Percentiles rank a stretch among this genome's conserved stretches.
Evolutionary conservation across 2,329 filamentous ascomycete species (phyloP).

Genomic region (Sarocladium brachiariae): DNA sequence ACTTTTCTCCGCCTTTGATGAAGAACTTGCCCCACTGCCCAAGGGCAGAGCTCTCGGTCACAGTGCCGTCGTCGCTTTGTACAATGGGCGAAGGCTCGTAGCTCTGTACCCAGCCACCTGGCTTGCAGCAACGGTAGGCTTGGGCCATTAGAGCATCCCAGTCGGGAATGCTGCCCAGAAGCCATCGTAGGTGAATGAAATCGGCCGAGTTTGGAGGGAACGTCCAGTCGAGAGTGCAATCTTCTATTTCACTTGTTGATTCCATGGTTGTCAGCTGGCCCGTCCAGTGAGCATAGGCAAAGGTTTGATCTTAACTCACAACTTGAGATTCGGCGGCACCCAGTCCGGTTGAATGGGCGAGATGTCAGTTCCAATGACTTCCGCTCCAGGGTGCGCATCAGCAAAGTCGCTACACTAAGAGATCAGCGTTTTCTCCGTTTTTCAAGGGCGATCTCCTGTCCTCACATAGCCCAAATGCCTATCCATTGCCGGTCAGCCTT

Average conservation of each 20-base stretch:
- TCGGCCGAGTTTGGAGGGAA: constrained; percentile 43
- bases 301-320: constrained; percentile 32
- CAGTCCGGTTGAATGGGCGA: constrained; percentile 37
- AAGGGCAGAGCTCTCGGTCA: constrained; percentile 4
- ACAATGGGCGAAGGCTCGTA: constrained; percentile 7
- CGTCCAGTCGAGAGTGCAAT: constrained; percentile 46
- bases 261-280: background rate
- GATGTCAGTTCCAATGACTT: constrained; percentile 47
- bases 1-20: constrained; percentile 19
- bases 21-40: constrained; percentile 17
- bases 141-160: constrained; percentile 41
- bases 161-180: constrained; percentile 46
- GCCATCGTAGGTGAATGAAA: constrained; percentile 49
- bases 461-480: constrained; percentile 1
- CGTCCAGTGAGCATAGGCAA: background rate
- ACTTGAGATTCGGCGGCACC: constrained; percentile 21
- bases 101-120: constrained; percentile 14
- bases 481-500: background rate
- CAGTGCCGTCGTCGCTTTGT: constrained; percentile 12
- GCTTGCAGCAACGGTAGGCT: constrained; percentile 12
- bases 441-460: too few relatives aligned
- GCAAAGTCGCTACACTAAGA: constrained; percentile 50
- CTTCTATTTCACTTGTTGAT: constrained; percentile 44
- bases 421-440: too few relatives aligned
- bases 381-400: constrained; percentile 34